These are phyloP conservation scores for Alternaria brassicicola DNA, from an alignment of 2,329 filamentous ascomycete genomes.

Conservation along the genomic window DNA sequence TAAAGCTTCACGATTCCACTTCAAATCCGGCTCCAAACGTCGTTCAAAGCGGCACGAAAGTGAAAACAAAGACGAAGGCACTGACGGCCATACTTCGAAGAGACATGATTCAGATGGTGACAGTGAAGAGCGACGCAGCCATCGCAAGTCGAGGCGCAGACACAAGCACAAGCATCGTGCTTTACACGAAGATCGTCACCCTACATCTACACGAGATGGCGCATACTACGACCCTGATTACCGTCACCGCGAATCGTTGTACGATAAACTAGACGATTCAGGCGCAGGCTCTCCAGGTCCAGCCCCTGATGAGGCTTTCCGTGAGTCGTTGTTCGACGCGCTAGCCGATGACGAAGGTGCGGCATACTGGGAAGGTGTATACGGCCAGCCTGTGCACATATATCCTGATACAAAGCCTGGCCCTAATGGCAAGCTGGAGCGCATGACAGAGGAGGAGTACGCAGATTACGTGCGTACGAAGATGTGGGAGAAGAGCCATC, in stretches of 20 bases:
- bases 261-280: slow-evolving; percentile 38
- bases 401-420: slow-evolving; percentile 67
- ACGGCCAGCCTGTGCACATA: slow-evolving; percentile 89
- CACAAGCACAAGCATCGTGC: slow-evolving; percentile 28
- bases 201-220: slow-evolving; percentile 36
- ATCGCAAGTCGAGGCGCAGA: slow-evolving; percentile 24
- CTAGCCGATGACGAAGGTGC: slow-evolving; percentile 97
- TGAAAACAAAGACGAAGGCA: slow-evolving; percentile 13
- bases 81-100: slow-evolving; percentile 14
- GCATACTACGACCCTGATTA: slow-evolving; percentile 41
- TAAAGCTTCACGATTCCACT: slow-evolving; percentile 47
- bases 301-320: slow-evolving; percentile 77
- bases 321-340: slow-evolving; percentile 93
- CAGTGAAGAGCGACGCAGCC: slow-evolving; percentile 6
- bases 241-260: slow-evolving; percentile 42
- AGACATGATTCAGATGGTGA: slow-evolving; percentile 21
- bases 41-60: slow-evolving; percentile 27
- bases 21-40: slow-evolving; percentile 43
- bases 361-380: slow-evolving; percentile 93
- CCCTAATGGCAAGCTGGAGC: slow-evolving; percentile 67
- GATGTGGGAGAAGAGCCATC: slow-evolving; percentile 97
- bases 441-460: slow-evolving; percentile 94
- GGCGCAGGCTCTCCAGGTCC: slow-evolving; percentile 39
- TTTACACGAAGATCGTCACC: slow-evolving; percentile 24
- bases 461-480: slow-evolving; percentile 79